Evolutionary conservation across 169 alveolate species (phyloP).

Genomic region (Plasmodium malariae): DNA sequence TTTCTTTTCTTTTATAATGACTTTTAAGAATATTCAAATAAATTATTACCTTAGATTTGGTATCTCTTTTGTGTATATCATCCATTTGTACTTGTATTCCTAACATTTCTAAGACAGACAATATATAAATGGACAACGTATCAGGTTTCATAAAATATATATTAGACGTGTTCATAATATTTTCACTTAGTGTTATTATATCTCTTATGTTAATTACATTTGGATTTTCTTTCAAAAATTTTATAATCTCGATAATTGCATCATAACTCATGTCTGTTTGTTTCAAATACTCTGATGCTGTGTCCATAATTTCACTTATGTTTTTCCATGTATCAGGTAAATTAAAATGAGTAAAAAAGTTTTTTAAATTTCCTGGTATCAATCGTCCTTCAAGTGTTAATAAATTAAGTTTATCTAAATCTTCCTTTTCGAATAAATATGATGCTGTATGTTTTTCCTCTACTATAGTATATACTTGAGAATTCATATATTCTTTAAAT

Average conservation of each 20-base stretch:
- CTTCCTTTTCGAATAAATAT: constrained; percentile 27
- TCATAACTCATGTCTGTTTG: constrained; percentile 4
- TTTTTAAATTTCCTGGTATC: constrained; percentile 23
- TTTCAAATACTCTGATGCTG: constrained; percentile 1
- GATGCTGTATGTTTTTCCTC: not conserved
- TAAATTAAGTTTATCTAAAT: not conserved
- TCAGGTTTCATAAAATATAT: not conserved
- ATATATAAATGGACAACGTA: constrained; percentile 2
- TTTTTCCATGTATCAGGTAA: not conserved
- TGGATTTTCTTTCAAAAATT: constrained; percentile 21
- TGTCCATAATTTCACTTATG: not conserved
- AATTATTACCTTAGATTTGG: not conserved
- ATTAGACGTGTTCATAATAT: constrained; percentile 15
- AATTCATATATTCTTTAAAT: constrained; percentile 10
- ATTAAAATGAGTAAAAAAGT: constrained; percentile 12
- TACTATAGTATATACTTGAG: constrained; percentile 24
- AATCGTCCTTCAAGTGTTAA: not conserved
- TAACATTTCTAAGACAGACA: constrained; percentile 13
- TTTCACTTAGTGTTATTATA: constrained; percentile 20
- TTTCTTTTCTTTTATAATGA: not conserved
- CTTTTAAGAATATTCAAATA: constrained; percentile 35
- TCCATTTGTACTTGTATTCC: constrained; percentile 38
- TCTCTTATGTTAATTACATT: constrained; percentile 10
- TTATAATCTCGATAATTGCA: constrained; percentile 35
- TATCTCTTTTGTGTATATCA: not conserved